These are phyloP conservation scores for Gossypium bickii DNA, from an alignment of 345 rosid genomes.

Conservation along the genomic window DNA sequence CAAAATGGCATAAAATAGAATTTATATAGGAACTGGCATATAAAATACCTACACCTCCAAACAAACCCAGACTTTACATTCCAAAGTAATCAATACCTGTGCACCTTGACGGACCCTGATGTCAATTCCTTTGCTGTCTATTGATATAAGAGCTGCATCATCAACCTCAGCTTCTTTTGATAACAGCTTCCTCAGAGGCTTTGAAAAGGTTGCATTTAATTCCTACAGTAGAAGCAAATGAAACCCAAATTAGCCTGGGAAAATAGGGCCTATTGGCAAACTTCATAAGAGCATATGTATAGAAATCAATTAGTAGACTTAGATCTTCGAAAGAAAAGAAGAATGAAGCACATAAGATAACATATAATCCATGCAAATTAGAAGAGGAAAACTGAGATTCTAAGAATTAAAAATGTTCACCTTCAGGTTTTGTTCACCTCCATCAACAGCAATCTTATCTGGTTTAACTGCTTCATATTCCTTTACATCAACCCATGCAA, in stretches of 20 bases:
- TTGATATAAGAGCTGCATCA: slow-evolving; percentile 90
- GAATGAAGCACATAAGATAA: background rate
- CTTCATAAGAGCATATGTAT: background rate
- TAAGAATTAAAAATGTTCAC: slow-evolving; percentile 27
- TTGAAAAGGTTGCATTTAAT: slow-evolving; percentile 76
- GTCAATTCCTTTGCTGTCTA: slow-evolving; percentile 94
- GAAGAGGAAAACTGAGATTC: background rate
- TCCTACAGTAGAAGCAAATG: slow-evolving; percentile 40
- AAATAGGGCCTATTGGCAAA: background rate
- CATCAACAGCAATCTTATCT: slow-evolving; percentile 93
- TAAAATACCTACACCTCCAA: background rate
- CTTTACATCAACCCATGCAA: slow-evolving; percentile 92
- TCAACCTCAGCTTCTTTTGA: slow-evolving; percentile 71
- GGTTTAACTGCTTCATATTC: slow-evolving; percentile 80
- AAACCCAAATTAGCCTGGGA: background rate
- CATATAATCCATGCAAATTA: background rate
- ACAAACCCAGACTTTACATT: background rate
- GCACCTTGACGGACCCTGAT: slow-evolving; percentile 94
- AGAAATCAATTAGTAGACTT: background rate
- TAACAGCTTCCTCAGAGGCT: slow-evolving; percentile 66
- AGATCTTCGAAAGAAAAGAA: background rate
- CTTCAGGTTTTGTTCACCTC: slow-evolving; percentile 90
- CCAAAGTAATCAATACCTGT: slow-evolving; percentile 47
- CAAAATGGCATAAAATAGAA: background rate
- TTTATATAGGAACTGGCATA: background rate